Evolutionary conservation across 345 rosid species (phyloP).

Genomic region (Camelina sativa): DNA sequence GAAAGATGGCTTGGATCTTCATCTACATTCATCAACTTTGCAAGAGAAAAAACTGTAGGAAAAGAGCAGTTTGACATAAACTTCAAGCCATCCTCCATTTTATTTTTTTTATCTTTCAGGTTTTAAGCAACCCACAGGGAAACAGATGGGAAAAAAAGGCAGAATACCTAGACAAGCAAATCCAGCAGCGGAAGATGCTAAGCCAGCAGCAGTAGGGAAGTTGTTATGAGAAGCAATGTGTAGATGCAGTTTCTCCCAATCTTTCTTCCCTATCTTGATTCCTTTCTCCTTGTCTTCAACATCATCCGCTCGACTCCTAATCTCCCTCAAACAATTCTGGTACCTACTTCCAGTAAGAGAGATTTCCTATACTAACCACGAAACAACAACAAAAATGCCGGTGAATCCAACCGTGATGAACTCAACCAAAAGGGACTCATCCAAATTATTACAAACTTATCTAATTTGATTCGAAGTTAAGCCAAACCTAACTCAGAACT

Average conservation of each 20-base stretch:
- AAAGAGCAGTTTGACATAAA: conserved; percentile 17
- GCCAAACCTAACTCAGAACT: conserved; percentile 7
- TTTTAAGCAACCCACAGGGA: neutral
- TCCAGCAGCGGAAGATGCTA: conserved; percentile 99
- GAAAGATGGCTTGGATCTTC: conserved; percentile 92
- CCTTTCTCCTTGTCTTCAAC: conserved; percentile 84
- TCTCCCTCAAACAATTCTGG: conserved; percentile 87
- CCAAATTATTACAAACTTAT: neutral
- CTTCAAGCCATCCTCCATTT: conserved; percentile 6
- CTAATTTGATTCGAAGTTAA: neutral
- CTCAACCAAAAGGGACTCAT: neutral
- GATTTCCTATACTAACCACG: conserved; percentile 75
- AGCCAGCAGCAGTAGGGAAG: conserved; percentile 98
- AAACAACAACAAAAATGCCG: conserved; percentile 10
- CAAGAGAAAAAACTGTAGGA: conserved; percentile 81
- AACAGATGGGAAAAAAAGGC: neutral
- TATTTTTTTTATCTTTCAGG: neutral
- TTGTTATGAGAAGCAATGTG: conserved; percentile 93
- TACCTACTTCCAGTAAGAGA: conserved; percentile 90
- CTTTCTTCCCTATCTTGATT: conserved; percentile 73
- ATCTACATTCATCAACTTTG: conserved; percentile 91
- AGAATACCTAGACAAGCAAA: conserved; percentile 90
- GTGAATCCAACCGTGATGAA: neutral
- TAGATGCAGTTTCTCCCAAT: conserved; percentile 81
- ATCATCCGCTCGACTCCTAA: conserved; percentile 77